These are phyloP conservation scores for Arachis stenosperma DNA, from an alignment of 306 rosid species.

Conservation along the genomic window DNA sequence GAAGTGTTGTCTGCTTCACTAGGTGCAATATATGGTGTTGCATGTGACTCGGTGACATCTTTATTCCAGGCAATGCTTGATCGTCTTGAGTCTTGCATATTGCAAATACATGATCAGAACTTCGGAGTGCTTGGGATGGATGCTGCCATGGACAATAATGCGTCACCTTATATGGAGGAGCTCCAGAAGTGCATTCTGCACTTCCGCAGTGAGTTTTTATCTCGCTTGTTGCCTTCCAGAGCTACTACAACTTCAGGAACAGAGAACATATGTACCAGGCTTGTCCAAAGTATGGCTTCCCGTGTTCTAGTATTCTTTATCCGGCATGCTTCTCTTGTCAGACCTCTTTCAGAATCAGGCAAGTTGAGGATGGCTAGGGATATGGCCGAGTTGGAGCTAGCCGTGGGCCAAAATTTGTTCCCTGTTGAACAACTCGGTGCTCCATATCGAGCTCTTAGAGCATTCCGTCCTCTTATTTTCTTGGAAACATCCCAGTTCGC, in stretches of 20 bases:
- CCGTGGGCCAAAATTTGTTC: conserved; percentile 91
- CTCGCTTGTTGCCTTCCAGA: conserved; percentile 76
- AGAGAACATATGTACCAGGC: conserved; percentile 91
- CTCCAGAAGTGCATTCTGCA: conserved; percentile 89
- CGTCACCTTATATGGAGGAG: conserved; percentile 99
- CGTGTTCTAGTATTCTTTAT: conserved; percentile 90
- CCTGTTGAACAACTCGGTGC: conserved; percentile 97
- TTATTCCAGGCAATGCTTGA: conserved; percentile 97
- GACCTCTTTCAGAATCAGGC: conserved; percentile 99
- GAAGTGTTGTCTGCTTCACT: conserved; percentile 91
- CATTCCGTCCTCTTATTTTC: conserved; percentile 97
- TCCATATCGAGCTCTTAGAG: conserved; percentile 92
- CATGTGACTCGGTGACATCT: conserved; percentile 89
- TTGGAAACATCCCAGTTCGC: conserved; percentile 93
- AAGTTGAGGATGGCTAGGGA: conserved; percentile 98
- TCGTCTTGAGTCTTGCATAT: conserved; percentile 89
- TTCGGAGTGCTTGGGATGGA: conserved; percentile 84
- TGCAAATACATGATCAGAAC: conserved; percentile 92
- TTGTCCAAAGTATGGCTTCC: conserved; percentile 93
- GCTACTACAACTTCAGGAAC: conserved; percentile 48
- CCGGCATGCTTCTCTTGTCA: conserved; percentile 94
- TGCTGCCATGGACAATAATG: conserved; percentile 94
- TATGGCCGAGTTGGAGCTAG: conserved; percentile 97
- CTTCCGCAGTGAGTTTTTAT: conserved; percentile 87
- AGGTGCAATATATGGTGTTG: conserved; percentile 91